Evolutionary conservation across 2,329 filamentous ascomycete species (phyloP).

Genomic region (Plenodomus tracheiphilus): DNA sequence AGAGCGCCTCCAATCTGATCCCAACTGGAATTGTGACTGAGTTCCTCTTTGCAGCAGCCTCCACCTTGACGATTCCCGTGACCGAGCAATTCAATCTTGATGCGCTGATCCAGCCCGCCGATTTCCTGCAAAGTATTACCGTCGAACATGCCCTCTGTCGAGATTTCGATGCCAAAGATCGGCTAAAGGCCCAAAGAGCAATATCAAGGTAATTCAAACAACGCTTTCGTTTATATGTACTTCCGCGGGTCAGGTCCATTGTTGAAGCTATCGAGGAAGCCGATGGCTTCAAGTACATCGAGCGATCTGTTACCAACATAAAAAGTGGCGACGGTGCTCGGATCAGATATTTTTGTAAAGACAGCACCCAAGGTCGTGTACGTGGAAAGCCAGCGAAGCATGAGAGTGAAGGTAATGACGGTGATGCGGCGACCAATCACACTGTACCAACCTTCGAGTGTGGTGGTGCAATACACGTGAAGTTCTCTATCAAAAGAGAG

Average conservation of each 20-base stretch:
- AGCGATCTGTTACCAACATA: slow-evolving; percentile 35
- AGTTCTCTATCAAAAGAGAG: slow-evolving; percentile 40
- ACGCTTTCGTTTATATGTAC: neutral
- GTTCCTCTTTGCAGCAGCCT: slow-evolving; percentile 34
- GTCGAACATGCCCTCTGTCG: slow-evolving; percentile 34
- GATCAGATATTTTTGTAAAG: slow-evolving; percentile 39
- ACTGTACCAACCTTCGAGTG: slow-evolving; percentile 35
- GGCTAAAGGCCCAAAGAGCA: slow-evolving; percentile 34
- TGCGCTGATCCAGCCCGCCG: slow-evolving; percentile 29
- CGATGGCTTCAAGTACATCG: slow-evolving; percentile 41
- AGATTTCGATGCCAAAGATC: slow-evolving; percentile 29
- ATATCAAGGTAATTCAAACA: slow-evolving; percentile 25
- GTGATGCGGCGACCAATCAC: slow-evolving; percentile 2
- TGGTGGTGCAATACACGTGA: slow-evolving; percentile 39
- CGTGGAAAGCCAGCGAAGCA: slow-evolving; percentile 21
- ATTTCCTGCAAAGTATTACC: slow-evolving; percentile 33
- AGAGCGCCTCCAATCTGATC: slow-evolving; percentile 32
- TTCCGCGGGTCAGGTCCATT: slow-evolving; percentile 24
- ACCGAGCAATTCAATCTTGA: slow-evolving; percentile 31
- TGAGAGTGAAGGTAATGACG: slow-evolving; percentile 10
- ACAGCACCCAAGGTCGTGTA: slow-evolving; percentile 7
- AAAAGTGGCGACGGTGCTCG: slow-evolving; percentile 34
- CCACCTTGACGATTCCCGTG: slow-evolving; percentile 36
- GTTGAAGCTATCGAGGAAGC: slow-evolving; percentile 34
- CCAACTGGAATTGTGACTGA: slow-evolving; percentile 37